Base-by-base conservation (phyloP, 108 stramenopile genomes). In the Fistulifera solaris region DNA sequence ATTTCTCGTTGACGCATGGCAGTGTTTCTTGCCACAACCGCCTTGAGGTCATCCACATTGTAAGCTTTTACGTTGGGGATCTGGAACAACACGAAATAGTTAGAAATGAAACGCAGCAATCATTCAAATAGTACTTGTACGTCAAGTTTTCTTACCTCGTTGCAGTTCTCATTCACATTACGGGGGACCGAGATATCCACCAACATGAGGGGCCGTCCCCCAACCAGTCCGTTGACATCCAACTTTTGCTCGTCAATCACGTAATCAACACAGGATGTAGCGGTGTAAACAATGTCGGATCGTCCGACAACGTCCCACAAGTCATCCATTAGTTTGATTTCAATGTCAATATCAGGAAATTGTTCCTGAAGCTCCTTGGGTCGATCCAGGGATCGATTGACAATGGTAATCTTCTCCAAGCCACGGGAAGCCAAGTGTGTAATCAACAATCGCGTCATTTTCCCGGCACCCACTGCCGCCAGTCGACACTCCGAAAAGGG, bases 161-260 rank as follows among this genome's bases (percentile, higher is more conserved):
- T 78, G 64, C 87, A 84, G 46, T 93, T 85, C 22, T 81, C 71
- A 25, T 89, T 93, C 57, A 99, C 89, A 63, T 99, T 99, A 56
- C 98, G 78, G 23, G 98, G 98, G 16, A 99, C 98, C n/a, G 94
- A 81, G 66, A 99, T 99, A 65, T 99, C 98, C 3, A 97, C 95
- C 48, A 99, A 68, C 93, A 97, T 95, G 51, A 96, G 54, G 0
- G 79, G 88, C 40, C 83, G 62, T 59, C 84, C 83, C 24, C 80
- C 67, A 23, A 73, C 79, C 6, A 77, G 41, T 2, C 87, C 90
- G 66, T 94, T 88, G 44, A 70, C 78, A 61, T 90, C 73, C 64
- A 95, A 73, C 46, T 78, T 70, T 40, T 68, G 61, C 57, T 81
- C 68, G 56, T 85, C 87, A 44, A 96, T 70, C 38, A 96, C 73